A percentile compares a stretch with the other conserved stretches of the same genome.
Evolutionary conservation across 2,329 filamentous ascomycete species (phyloP).

Genomic region (Penicillium aurantiogriseum): DNA sequence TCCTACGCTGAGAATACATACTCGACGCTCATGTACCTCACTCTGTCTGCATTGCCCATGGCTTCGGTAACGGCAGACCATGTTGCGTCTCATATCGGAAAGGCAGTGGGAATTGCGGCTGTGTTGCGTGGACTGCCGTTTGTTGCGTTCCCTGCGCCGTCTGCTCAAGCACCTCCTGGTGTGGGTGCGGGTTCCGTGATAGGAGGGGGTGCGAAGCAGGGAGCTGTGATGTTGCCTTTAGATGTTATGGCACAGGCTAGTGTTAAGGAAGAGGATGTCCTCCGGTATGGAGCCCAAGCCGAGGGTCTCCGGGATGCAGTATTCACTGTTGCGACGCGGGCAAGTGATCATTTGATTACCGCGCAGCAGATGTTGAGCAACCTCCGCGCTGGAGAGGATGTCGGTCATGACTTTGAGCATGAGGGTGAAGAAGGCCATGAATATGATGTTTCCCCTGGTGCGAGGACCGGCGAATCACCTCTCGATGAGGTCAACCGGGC

Average conservation of each 20-base stretch:
- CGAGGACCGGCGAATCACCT: conserved; percentile 40
- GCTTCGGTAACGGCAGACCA: conserved; percentile 85
- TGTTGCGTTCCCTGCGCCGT: conserved; percentile 72
- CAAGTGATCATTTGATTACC: conserved; percentile 93
- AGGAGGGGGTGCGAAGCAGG: conserved; percentile 50
- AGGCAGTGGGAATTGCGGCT: conserved; percentile 83
- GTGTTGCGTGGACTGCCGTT: conserved; percentile 84
- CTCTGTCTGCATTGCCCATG: conserved; percentile 74
- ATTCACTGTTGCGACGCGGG: conserved; percentile 86
- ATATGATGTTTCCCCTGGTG: conserved; percentile 43
- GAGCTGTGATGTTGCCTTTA: conserved; percentile 74
- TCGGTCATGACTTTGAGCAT: conserved; percentile 88
- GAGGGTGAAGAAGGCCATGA: conserved; percentile 69
- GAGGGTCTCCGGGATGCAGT: conserved; percentile 82
- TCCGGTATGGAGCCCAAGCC: conserved; percentile 74
- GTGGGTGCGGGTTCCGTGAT: conserved; percentile 37
- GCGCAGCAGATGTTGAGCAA: conserved; percentile 87
- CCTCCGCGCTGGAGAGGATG: conserved; percentile 67
- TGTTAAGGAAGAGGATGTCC: conserved; percentile 84
- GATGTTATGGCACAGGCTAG: conserved; percentile 83
- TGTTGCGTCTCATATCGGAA: conserved; percentile 90
- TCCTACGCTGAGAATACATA: conserved; percentile 94
- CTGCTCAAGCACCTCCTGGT: conserved; percentile 56
- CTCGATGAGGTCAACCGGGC: conserved; percentile 61
- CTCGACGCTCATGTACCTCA: conserved; percentile 86